Conservation (phyloP, 2,329 filamentous ascomycete genomes). For the Gnomoniopsis smithogilvyi region DNA sequence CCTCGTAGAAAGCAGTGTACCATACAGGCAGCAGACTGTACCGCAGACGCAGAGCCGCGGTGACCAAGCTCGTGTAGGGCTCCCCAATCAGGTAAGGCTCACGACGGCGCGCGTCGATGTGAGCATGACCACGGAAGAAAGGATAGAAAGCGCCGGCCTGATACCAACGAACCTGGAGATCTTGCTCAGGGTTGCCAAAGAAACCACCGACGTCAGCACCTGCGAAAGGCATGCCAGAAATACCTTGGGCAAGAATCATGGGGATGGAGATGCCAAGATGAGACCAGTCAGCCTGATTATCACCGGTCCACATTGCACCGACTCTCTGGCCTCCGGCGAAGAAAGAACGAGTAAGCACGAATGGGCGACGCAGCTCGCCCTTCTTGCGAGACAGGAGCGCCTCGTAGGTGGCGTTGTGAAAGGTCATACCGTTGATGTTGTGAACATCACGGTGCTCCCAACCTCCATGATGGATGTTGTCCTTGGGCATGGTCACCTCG, state of each 20-base stretch:
- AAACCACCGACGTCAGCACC: slow-evolving; percentile 97
- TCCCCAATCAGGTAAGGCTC: slow-evolving; percentile 88
- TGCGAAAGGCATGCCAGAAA: slow-evolving; percentile 89
- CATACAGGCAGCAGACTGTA: slow-evolving; percentile 88
- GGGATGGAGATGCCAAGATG: slow-evolving; percentile 87
- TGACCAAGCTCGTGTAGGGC: slow-evolving; percentile 82
- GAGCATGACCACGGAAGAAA: slow-evolving; percentile 95
- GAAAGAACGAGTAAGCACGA: slow-evolving; percentile 89
- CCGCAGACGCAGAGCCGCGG: slow-evolving; percentile 79
- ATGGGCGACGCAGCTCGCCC: slow-evolving; percentile 80
- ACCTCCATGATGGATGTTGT: slow-evolving; percentile 84
- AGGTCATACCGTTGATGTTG: slow-evolving; percentile 92
- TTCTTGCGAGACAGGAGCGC: slow-evolving; percentile 82
- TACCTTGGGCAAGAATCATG: slow-evolving; percentile 90
- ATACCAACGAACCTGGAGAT: slow-evolving; percentile 92
- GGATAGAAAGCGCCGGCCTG: slow-evolving; percentile 96
- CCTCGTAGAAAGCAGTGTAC: slow-evolving; percentile 96
- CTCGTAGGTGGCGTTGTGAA: slow-evolving; percentile 90
- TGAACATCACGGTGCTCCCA: slow-evolving; percentile 98
- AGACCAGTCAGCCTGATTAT: slow-evolving; percentile 91
- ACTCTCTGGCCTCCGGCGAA: slow-evolving; percentile 86
- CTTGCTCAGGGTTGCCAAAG: slow-evolving; percentile 93
- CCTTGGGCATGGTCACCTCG: slow-evolving; percentile 98
- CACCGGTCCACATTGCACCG: slow-evolving; percentile 98
- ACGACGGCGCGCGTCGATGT: slow-evolving; percentile 91